Evolutionary conservation across 768 basidiomycete genomes (phyloP), one percentile per base, ranked within the genome.

Genomic region (Hericium coralloides): DNA sequence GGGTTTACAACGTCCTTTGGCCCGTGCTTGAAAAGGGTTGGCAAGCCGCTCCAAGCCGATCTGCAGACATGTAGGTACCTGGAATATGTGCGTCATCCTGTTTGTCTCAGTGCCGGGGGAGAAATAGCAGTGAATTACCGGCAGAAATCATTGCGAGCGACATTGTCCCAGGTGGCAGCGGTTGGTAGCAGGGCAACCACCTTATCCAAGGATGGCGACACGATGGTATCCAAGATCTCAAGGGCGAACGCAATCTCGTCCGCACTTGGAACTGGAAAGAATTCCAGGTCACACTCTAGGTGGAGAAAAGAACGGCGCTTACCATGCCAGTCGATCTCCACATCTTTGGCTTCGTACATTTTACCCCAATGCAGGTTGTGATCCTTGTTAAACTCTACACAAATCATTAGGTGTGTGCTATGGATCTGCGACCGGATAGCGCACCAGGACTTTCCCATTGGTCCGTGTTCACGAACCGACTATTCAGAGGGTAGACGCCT

Each of bases 251-350:
- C 78, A 57, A 97, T 80, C 67, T 98, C 95, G 18, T 80, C 81
- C 3, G 72, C 62, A 15, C 76, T 81, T 0, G 87, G 86, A 12
- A 85, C 84, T 82, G 51, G 8, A 51, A 51, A 49, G 18, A 15
- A 58, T 49, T 63, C 22, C 10, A 23, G 26, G 7, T 31, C 31
- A 31, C 6, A 8, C 7, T 31, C 31, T 9, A 31, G 31, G 2
- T 36, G 8, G 49, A 39, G 37, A 45, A 47, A 53, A 23, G 18
- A 49, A 7, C 12, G 56, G 25, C 7, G 63, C 77, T 49, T 64
- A 88, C 88, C 81, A 67, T 95, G 94, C 95, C 95, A 98, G 58
- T 91, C 84, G 38, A 94, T 79, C 56, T 82, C 78, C 52, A 94
- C 85, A 55, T 97, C 90, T 63, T 85, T 76, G 4, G 86, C 73